phyloP scores from a whole-genome alignment of 163 green algal species.

The Chlorella variabilis region DNA sequence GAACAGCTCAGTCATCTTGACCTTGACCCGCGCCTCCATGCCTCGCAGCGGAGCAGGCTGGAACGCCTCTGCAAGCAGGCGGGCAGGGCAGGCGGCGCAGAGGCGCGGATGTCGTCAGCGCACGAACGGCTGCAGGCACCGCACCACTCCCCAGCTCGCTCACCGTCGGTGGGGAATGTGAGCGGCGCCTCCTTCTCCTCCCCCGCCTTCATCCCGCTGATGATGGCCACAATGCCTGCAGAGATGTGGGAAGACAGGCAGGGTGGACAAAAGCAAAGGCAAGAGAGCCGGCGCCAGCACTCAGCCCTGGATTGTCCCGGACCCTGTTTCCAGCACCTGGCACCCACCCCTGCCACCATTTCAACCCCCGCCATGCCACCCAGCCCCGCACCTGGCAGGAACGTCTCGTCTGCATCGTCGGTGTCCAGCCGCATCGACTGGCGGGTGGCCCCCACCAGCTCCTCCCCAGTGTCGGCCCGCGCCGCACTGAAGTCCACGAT shows the following conservation, averaged over 20 bases:
- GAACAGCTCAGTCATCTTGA: slow-evolving; percentile 59
- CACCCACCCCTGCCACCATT: background rate
- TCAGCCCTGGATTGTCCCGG: too few relatives aligned
- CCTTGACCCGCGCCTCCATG: slow-evolving; percentile 12
- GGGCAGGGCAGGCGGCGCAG: background rate
- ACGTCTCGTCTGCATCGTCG: slow-evolving; percentile 43
- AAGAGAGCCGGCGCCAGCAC: background rate
- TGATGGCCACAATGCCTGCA: slow-evolving; percentile 17
- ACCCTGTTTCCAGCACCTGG: background rate
- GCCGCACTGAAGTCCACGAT: slow-evolving; percentile 50
- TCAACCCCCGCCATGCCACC: too few relatives aligned
- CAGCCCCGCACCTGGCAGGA: slow-evolving; percentile 45
- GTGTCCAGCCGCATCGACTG: slow-evolving; percentile 55
- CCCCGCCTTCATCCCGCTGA: slow-evolving; percentile 35
- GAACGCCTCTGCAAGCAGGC: slow-evolving; percentile 29
- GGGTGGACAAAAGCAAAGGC: background rate
- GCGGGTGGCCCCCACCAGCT: slow-evolving; percentile 31
- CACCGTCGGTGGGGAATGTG: slow-evolving; percentile 33
- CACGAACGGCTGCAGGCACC: background rate
- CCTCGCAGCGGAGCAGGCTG: slow-evolving; percentile 39
- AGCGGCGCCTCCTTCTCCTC: slow-evolving; percentile 31
- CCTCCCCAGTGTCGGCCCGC: slow-evolving; percentile 28
- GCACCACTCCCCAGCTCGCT: background rate
- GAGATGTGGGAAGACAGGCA: too few relatives aligned
- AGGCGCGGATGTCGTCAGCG: too few relatives aligned